Evolutionary conservation across 306 rosid genomes (phyloP).

Genomic region (Datisca glomerata): DNA sequence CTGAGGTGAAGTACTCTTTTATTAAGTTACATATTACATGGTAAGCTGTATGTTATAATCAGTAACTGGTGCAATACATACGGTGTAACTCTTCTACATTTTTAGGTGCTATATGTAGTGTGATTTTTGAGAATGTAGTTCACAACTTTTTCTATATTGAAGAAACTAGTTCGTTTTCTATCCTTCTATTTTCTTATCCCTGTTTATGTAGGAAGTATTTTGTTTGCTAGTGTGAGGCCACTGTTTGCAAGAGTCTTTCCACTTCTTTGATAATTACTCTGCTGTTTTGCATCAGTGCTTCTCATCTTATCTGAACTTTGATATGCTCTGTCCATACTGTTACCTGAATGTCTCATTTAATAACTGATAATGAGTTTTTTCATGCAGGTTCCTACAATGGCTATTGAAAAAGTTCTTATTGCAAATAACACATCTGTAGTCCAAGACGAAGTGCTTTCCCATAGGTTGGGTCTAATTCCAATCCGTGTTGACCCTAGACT

Average conservation of each 20-base stretch:
- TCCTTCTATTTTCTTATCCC: no score
- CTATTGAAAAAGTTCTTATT: slow-evolving; percentile 80
- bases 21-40: no score
- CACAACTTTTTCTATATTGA: no score
- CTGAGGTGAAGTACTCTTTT: slow-evolving; percentile 47
- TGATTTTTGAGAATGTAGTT: no score
- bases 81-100: no score
- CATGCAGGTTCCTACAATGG: slow-evolving; percentile 93
- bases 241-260: background rate
- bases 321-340: background rate
- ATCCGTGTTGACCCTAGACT: slow-evolving; percentile 76
- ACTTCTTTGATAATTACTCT: background rate
- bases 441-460: slow-evolving; percentile 95
- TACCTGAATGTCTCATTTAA: background rate
- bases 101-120: no score
- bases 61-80: no score
- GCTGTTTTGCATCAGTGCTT: background rate
- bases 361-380: background rate
- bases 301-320: background rate
- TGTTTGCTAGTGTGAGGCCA: background rate
- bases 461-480: slow-evolving; percentile 92
- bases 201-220: no score
- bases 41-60: no score
- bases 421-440: slow-evolving; percentile 75
- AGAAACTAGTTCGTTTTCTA: no score